Evolutionary conservation across 495 filamentous ascomycete genomes (phyloP), one percentile per base, ranked within the genome.

Genomic region (Acidiella bohemica): DNA sequence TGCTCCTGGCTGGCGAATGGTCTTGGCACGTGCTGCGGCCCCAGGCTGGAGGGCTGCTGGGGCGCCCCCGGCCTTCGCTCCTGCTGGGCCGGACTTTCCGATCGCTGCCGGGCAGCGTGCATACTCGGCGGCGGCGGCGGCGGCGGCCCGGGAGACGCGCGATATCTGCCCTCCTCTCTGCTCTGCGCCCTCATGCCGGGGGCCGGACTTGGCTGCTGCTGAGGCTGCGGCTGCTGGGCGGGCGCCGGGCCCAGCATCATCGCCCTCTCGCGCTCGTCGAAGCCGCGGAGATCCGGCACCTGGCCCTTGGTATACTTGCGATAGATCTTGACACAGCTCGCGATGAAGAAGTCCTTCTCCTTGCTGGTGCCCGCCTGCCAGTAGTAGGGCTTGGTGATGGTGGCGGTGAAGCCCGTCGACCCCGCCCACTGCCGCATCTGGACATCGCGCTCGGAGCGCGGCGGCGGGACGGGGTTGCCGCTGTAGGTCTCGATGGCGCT

Each of bases 281-380:
- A 96, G 6, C 87, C 88, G 31, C 73, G 67, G 13, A 97, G 63
- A 25, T 75, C 71, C 16, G 90, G 90, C 17, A 78, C 60, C 43
- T 75, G 81, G 8, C 92, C 90, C 19, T 82, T 81, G 9, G 92
- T 96, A 55, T 95, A 97, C 55, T 95, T 96, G 42, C 73, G 78
- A 57, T 80, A 97, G 26, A 97, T 94, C 62, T 95, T 96, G 44
- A 95, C 72, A 46, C 95, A 58, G 53, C 84, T 93, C 19, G 79
- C 81, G 53, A 96, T 92, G 59, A 97, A 97, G 62, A 93, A 96
- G 41, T 93, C 86, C 67, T 95, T 96, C 59, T 96, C 90, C 63
- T 93, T 93, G 32, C 79, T 70, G 10, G 79, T 87, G 26, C 78
- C 71, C 13, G 92, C 86, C 61, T 90, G 78, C 90, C 90, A 97